Percentiles rank a stretch among this genome's conserved stretches.
phyloP scores from a whole-genome alignment of 495 filamentous ascomycete genomes.

The Acidomyces sp. region DNA sequence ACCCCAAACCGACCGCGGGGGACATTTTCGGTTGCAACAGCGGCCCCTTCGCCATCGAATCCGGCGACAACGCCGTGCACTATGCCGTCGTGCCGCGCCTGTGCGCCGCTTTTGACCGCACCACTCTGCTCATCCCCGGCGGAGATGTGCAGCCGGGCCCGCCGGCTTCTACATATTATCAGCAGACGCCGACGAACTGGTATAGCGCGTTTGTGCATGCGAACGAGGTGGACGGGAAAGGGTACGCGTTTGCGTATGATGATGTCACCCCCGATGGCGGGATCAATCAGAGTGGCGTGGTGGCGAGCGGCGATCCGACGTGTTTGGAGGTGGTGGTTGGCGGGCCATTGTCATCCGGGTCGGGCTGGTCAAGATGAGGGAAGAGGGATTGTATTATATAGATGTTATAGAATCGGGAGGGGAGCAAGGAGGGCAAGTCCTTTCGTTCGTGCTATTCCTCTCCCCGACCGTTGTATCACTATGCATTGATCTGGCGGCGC shows the following conservation, averaged over 20 bases:
- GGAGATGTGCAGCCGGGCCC: constrained; percentile 32
- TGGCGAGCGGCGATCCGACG: constrained; percentile 23
- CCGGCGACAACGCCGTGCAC: constrained; percentile 30
- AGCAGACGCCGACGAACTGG: constrained; percentile 27
- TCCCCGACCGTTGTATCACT: too few relatives aligned
- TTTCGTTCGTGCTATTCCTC: too few relatives aligned
- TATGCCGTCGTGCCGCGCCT: constrained; percentile 37
- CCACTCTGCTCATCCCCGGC: constrained; percentile 30
- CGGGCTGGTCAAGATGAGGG: too few relatives aligned
- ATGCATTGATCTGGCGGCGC: too few relatives aligned
- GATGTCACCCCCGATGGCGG: constrained; percentile 33
- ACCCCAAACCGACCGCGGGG: constrained; percentile 27
- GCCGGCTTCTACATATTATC: constrained; percentile 26
- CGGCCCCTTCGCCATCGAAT: constrained; percentile 33
- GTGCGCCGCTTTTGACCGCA: constrained; percentile 35
- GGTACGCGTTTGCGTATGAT: constrained; percentile 39
- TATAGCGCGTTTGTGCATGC: constrained; percentile 35
- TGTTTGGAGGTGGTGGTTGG: constrained; percentile 25
- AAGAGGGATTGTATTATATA: too few relatives aligned
- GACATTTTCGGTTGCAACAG: constrained; percentile 39
- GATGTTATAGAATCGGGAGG: too few relatives aligned
- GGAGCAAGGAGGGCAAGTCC: too few relatives aligned
- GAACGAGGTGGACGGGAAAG: constrained; percentile 30
- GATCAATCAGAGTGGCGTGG: constrained; percentile 24
- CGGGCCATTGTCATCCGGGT: constrained; percentile 19